A percentile compares a stretch with the other conserved stretches of the same genome.
phyloP scores from a whole-genome alignment of 371 early-diverging fungal species.

The Rhizopus arrhizus region DNA sequence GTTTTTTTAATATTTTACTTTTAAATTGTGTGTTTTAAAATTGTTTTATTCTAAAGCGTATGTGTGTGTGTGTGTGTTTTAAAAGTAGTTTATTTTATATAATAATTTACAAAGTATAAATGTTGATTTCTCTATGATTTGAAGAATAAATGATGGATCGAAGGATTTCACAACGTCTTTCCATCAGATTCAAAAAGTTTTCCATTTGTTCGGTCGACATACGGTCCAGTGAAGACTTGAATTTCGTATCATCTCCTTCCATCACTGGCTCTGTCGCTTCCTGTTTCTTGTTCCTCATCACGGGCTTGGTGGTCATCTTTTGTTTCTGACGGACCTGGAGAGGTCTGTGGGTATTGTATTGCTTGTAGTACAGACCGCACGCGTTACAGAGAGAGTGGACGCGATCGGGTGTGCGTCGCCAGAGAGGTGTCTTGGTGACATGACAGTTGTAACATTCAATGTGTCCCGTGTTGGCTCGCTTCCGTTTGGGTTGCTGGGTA shows the following conservation, averaged over 20 bases:
- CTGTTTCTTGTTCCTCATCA: background rate
- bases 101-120: slow-evolving; percentile 1
- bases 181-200: slow-evolving; percentile 27
- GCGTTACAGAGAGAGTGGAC: slow-evolving; percentile 84
- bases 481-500: background rate
- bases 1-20: slow-evolving; percentile 3
- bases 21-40: background rate
- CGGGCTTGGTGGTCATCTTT: background rate
- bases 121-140: background rate
- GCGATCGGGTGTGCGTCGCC: slow-evolving; percentile 80
- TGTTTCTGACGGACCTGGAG: slow-evolving; percentile 61
- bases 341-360: slow-evolving; percentile 73
- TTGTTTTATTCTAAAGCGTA: background rate
- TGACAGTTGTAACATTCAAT: slow-evolving; percentile 80
- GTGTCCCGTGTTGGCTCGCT: slow-evolving; percentile 32
- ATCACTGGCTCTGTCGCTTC: background rate
- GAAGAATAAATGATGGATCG: slow-evolving; percentile 24
- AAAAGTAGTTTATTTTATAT: background rate
- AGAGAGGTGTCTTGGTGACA: slow-evolving; percentile 78
- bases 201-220: slow-evolving; percentile 32
- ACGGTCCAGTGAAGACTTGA: slow-evolving; percentile 22
- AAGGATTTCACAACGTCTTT: slow-evolving; percentile 33
- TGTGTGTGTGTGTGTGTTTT: background rate
- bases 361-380: slow-evolving; percentile 82
- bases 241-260: slow-evolving; percentile 25